A percentile compares a stretch with the other conserved stretches of the same genome.
These are phyloP conservation scores for Phaeosphaeriaceae sp. DNA, from an alignment of 2,329 filamentous ascomycete genomes.

Conservation along the genomic window DNA sequence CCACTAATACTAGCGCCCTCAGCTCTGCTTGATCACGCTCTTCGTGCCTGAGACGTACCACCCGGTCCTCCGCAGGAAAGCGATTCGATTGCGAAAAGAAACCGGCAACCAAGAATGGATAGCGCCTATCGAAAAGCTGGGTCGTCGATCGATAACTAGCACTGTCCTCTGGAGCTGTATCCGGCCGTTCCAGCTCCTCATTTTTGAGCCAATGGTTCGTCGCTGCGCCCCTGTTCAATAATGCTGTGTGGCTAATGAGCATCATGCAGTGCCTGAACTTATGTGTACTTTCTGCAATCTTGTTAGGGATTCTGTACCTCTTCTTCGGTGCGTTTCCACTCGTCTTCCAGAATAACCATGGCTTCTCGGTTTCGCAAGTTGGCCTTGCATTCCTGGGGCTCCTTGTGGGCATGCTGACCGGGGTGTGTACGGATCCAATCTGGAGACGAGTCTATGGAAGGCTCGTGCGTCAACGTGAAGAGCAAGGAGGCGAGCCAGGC, in stretches of 20 bases:
- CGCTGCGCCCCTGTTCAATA: background rate
- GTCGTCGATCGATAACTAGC: conserved; percentile 70
- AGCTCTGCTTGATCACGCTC: conserved; percentile 70
- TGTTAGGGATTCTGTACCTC: conserved; percentile 88
- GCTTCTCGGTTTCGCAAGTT: conserved; percentile 78
- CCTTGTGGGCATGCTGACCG: conserved; percentile 70
- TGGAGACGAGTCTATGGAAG: conserved; percentile 68
- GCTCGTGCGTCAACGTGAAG: conserved; percentile 63
- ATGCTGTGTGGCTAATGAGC: conserved; percentile 32
- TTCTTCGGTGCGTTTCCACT: conserved; percentile 90
- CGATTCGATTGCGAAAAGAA: conserved; percentile 70
- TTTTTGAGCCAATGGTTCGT: conserved; percentile 78
- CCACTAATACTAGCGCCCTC: conserved; percentile 32
- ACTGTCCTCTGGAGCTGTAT: conserved; percentile 62
- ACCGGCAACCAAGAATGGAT: conserved; percentile 80
- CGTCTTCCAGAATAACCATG: conserved; percentile 76
- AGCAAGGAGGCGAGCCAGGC: conserved; percentile 60
- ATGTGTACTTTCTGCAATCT: conserved; percentile 80
- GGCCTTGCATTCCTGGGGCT: conserved; percentile 76
- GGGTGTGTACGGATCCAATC: conserved; percentile 68
- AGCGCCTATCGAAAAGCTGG: conserved; percentile 76
- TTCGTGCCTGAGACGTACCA: conserved; percentile 89
- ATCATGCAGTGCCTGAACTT: conserved; percentile 68
- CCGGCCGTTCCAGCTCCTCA: conserved; percentile 77
- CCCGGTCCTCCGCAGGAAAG: conserved; percentile 74